Evolutionary conservation across 345 rosid genomes (phyloP).

Genomic region (Syzygium grande): DNA sequence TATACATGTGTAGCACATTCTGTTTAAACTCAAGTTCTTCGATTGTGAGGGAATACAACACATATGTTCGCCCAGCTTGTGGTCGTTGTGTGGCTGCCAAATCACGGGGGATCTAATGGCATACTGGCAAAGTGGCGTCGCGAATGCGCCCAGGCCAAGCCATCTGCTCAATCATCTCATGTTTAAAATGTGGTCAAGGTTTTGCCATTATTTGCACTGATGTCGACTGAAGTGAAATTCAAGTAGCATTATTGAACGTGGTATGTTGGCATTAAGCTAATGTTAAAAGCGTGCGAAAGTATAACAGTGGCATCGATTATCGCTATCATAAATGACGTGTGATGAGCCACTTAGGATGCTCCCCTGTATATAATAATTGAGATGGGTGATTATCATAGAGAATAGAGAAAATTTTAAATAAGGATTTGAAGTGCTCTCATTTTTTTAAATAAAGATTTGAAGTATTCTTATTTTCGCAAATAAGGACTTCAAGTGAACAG

Average conservation of each 20-base stretch:
- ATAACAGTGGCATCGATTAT: background rate
- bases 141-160: background rate
- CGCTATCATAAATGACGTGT: background rate
- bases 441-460: no score
- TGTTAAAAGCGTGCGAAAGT: background rate
- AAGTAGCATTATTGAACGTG: no score
- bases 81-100: background rate
- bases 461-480: no score
- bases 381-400: no score
- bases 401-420: no score
- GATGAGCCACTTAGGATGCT: background rate
- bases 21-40: background rate
- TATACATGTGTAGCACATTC: background rate
- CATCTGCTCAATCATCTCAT: background rate
- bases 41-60: background rate
- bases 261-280: background rate
- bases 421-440: no score
- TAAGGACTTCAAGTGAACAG: no score
- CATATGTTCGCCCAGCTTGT: background rate
- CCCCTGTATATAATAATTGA: background rate
- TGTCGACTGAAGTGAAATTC: no score
- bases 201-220: background rate
- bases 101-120: background rate
- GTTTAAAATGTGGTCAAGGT: background rate
- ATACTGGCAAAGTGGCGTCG: background rate